Base-by-base conservation (phyloP, 208 protist genomes). In the Lotmaria passim region DNA sequence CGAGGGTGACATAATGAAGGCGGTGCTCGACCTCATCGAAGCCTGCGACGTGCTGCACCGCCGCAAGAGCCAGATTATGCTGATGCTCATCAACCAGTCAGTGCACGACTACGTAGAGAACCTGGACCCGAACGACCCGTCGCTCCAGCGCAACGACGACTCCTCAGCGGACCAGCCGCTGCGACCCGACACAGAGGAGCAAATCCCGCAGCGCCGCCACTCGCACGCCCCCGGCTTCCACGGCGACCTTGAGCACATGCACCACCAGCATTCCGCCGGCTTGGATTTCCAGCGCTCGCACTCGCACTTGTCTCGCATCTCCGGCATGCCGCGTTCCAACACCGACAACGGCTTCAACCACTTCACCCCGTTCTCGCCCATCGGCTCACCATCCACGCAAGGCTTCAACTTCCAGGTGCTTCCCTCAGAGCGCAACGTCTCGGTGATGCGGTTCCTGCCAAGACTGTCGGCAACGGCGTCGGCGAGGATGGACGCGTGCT, bases 21-120 rank as follows among this genome's bases (percentile, higher is more conserved):
- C 79, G 7, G 81, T 91, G 23, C 64, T 94, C 19, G 87, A 93
- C 30, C 79, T 96, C 53, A 83, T 89, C 10, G 78, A 81, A 30
- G 53, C 78, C 33, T 69, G 59, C 41, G 72, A 92, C 34, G 86
- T 86, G 68, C 65, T 96, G 33, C 78, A 93, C 63, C 48, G 75
- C 19, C 85, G 91, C 47, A 93, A 93, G 83, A 91, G 83, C 48
- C 77, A 94, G 70, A 89, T 94, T 28, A 89, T 96, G 78, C 73
- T 94, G 17, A 75, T 85, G 67, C 53, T 96, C 28, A 94, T 96
- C 53, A 79, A 78, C 46, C 71, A 77, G 26, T 75, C 84, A 11
- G 85, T 94, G 24, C 31, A 67, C 3, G 36, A 75, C 28, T 89
- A 81, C 69, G 17, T 48, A 7, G 69, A 47, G 14, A 24, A 53